Evolutionary conservation across 1,139 yeast species (phyloP), one percentile per base, ranked within the genome.

Genomic region (Hyphopichia buzzinii): DNA sequence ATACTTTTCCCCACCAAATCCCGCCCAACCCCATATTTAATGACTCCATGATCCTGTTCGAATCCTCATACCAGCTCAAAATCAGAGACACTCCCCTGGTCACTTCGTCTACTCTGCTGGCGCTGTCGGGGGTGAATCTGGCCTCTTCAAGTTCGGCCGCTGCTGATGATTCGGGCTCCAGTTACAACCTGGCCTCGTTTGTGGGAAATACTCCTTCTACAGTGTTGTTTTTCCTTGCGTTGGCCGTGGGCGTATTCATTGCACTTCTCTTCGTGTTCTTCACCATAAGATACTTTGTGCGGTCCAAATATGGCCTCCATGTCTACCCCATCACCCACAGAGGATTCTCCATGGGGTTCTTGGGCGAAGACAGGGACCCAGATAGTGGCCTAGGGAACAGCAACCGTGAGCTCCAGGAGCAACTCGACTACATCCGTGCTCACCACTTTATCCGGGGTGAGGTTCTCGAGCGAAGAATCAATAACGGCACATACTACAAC

Each of bases 181-280:
- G 17, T 21, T 26, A 30, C 30, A 31, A 30, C 27, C 36, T 42
- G 19, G 27, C 49, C 7, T 49, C 68, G 4, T 66, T 67, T 42
- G 65, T 64, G 8, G 73, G 74, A 3, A 65, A 62, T 46, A 62
- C 73, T 7, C 84, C 84, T 1, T 77, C 84, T 1, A 77, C 84
- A 2, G 77, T 79, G 17, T 57, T 81, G 25, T 80, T 81, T 57
- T 78, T 79, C 54, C 58, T 80, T 17, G 85, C 86, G 0, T 64
- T 81, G 28, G 75, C 81, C 1, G 76, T 79, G n/a, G 86, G 85
- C 5, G 73, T 77, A 8, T 51, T 72, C 27, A 77, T 79, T 37
- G 83, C 84, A 8, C 24, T 67, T 0, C 54, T 77, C 25, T 78
- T 81, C 47, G 47, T 79, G 10, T 78, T 77, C 55, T 79, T 81